Conservation (phyloP, 352 stramenopile genomes). For the Saprolegnia diclina region DNA sequence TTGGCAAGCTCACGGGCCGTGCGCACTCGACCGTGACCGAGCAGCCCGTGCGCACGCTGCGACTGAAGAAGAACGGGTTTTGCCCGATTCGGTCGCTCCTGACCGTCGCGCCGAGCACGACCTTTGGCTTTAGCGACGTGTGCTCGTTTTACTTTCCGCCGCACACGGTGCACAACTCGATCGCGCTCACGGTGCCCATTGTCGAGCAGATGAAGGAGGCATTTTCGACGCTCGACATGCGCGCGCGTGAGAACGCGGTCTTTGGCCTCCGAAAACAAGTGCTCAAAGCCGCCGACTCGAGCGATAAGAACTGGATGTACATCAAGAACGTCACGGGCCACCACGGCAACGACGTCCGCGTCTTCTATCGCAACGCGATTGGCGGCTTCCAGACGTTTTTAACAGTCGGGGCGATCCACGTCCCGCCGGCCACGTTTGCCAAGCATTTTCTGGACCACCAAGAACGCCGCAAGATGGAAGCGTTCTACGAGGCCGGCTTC, state of each 20-base stretch:
- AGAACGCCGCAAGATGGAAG: slow-evolving; percentile 21
- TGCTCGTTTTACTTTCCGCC: slow-evolving; percentile 24
- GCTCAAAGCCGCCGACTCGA: slow-evolving; percentile 22
- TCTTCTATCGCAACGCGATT: slow-evolving; percentile 2
- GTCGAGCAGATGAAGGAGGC: slow-evolving; percentile 16
- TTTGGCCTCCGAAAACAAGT: slow-evolving; percentile 3
- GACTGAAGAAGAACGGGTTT: slow-evolving; percentile 12
- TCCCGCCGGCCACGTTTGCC: slow-evolving; percentile 13
- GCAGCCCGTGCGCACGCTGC: not conserved
- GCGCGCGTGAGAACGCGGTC: slow-evolving; percentile 5
- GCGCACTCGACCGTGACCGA: not conserved
- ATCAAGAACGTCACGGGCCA: slow-evolving; percentile 21
- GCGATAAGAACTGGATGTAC: slow-evolving; percentile 25
- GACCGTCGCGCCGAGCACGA: not conserved
- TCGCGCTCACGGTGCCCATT: slow-evolving; percentile 18
- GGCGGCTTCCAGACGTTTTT: slow-evolving; percentile 19
- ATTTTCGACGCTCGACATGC: slow-evolving; percentile 21
- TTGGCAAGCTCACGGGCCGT: not conserved
- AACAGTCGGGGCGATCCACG: slow-evolving; percentile 12
- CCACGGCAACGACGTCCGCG: slow-evolving; percentile 22
- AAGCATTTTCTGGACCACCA: slow-evolving; percentile 14
- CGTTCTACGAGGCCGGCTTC: slow-evolving; percentile 8
- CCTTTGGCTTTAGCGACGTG: slow-evolving; percentile 14
- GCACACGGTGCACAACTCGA: slow-evolving; percentile 19
- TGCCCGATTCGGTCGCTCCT: slow-evolving; percentile 22